These are phyloP conservation scores for Mycena leptocephala DNA, from an alignment of 768 basidiomycete genomes.

Conservation along the genomic window DNA sequence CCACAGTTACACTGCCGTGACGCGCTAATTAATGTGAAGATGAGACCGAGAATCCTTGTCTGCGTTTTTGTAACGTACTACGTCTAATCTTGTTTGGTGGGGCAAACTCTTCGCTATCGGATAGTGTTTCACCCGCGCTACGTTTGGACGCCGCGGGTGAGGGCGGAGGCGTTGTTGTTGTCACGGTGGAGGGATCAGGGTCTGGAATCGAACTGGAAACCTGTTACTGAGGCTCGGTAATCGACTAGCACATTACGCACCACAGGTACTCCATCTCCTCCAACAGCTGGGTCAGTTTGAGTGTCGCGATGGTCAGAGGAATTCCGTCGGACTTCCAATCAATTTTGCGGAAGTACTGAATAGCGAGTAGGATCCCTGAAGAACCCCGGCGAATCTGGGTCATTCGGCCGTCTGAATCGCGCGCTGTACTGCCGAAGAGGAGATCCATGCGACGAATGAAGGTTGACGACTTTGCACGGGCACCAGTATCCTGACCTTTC, in stretches of 20 bases:
- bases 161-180: neutral
- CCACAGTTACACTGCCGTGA: neutral
- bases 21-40: neutral
- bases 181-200: neutral
- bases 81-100: neutral
- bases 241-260: neutral
- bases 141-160: neutral
- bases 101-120: neutral
- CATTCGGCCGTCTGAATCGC: constrained; percentile 1
- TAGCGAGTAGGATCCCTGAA: neutral
- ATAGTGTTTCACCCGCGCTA: neutral
- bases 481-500: neutral
- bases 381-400: neutral
- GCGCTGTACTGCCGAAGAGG: neutral
- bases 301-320: neutral
- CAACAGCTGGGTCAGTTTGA: constrained; percentile 3
- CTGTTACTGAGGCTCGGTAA: neutral
- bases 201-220: neutral
- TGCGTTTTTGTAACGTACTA: neutral
- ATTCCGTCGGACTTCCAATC: constrained; percentile 10
- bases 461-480: neutral
- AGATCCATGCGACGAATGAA: constrained; percentile 20
- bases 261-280: neutral
- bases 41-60: neutral
- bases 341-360: constrained; percentile 7